Evolutionary conservation across 192 early-diverging fungal genomes (phyloP), one percentile per base, ranked within the genome.

Genomic region (Backusella luteola): DNA sequence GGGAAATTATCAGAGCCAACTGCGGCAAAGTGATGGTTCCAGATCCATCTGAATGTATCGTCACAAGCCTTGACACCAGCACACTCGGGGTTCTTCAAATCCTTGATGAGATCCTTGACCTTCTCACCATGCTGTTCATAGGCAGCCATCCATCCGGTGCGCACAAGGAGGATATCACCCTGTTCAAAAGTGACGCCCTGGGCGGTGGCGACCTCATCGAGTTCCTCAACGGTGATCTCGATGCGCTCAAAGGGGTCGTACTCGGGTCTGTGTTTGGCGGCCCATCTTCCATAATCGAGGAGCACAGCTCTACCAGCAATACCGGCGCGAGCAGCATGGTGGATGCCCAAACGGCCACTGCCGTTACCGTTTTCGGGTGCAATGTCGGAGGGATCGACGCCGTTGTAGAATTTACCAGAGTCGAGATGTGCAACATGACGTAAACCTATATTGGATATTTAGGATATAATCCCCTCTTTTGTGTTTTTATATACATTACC

Each of bases 11-110:
- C 80, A 63, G 69, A 68, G n/a, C 53, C 76, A n/a, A 82, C 69
- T 34, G 80, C 74, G 9, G 80, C 67, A 63, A 82, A 82, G 19
- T 82, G 80, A 39, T 77, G 69, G 23, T 82, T 52, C 80, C 80
- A 82, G 34, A 82, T 42, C 77, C 77, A 82, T 7, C 59, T 35
- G 38, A 74, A 73, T 5, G 69, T 82, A 35, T 82, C 80, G 21
- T 74, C 73, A 49, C 80, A 78, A 2, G 80, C 56, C 36, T 82
- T 78, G 21, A 82, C 35, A 17, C 80, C 80, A 56, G 56, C 67
- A 67, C 69, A 72, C 12, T 21, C 46, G 3, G 73, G 73, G n/a
- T 59, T 6, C 8, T 35, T 67, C 4, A 67, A n/a, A 14, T 71
- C 38, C 14, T 63, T 34, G n/a, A 66, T 59, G 26, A 39, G 15